Conservation (phyloP, 169 alveolate species). For the Sarcocystis neurona region DNA sequence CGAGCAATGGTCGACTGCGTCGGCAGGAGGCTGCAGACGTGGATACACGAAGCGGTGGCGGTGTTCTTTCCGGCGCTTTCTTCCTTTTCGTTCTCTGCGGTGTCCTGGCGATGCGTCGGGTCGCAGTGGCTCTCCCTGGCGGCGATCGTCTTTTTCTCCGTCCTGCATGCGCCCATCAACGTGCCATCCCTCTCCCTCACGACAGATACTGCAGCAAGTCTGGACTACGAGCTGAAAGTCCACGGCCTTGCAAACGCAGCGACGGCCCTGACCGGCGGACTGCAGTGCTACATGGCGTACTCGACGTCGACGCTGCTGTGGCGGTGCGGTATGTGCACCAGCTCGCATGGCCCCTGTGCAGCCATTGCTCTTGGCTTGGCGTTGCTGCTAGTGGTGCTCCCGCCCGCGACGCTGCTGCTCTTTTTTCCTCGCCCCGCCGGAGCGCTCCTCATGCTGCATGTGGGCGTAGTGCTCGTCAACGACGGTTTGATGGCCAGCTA, state of each 20-base stretch:
- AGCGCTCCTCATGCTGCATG: constrained; percentile 17
- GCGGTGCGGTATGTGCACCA: constrained; percentile 16
- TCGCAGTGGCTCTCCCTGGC: background rate
- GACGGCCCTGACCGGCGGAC: constrained; percentile 5
- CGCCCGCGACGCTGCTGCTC: background rate
- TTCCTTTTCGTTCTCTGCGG: background rate
- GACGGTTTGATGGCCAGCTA: constrained; percentile 24
- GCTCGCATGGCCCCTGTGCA: background rate
- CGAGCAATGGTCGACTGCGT: too few species aligned
- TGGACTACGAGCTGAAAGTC: constrained; percentile 25
- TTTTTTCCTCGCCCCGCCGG: constrained; percentile 29
- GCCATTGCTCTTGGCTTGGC: background rate
- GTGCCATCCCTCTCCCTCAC: constrained; percentile 12
- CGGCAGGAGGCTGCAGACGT: too few species aligned
- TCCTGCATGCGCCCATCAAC: constrained; percentile 35
- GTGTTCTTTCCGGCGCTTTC: too few species aligned
- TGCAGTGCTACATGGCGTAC: constrained; percentile 33
- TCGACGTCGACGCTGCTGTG: constrained; percentile 10
- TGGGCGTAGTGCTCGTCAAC: constrained; percentile 25
- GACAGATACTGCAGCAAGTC: background rate
- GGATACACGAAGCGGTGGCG: too few species aligned
- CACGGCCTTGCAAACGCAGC: constrained; percentile 20
- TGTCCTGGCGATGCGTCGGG: background rate
- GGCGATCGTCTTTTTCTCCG: constrained; percentile 24
- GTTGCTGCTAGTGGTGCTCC: background rate